Conservation (phyloP, 441 rosid species). For the Monsonia emarginata region DNA sequence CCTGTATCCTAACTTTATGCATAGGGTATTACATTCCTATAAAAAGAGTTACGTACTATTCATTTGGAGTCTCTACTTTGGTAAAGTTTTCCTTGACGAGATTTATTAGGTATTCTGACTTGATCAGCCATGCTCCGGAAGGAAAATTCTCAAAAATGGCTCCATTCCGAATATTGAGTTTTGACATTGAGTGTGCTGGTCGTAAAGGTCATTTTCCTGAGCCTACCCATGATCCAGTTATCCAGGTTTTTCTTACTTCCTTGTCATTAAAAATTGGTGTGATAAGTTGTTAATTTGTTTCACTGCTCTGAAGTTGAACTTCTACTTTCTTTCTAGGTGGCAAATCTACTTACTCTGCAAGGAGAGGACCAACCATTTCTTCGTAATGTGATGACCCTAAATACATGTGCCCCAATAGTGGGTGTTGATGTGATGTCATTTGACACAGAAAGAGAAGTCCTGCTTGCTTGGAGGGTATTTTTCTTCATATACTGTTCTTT, state of each 20-base stretch:
- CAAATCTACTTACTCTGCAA: conserved; percentile 86
- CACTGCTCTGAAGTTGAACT: conserved; percentile 15
- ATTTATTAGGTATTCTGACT: conserved; percentile 51
- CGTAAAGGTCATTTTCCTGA: conserved; percentile 99
- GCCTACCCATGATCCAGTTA: conserved; percentile 92
- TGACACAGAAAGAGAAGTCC: conserved; percentile 73
- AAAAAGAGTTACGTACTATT: conserved; percentile 13
- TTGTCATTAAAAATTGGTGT: neutral
- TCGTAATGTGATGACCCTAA: conserved; percentile 90
- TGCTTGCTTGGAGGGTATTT: conserved; percentile 93
- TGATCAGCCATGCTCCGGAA: conserved; percentile 81
- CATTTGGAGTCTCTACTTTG: conserved; percentile 4
- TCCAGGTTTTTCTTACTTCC: conserved; percentile 53
- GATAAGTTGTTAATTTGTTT: conserved; percentile 9
- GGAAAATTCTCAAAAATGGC: conserved; percentile 97
- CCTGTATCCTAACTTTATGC: conserved; percentile 62
- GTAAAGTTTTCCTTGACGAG: conserved; percentile 29
- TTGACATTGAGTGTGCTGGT: conserved; percentile 98
- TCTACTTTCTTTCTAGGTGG: conserved; percentile 49
- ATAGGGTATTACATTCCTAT: conserved; percentile 6
- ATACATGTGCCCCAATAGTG: conserved; percentile 81
- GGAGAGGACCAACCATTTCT: conserved; percentile 83
- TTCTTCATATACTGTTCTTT: conserved; percentile 7
- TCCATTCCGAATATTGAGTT: conserved; percentile 91
- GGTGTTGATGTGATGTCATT: conserved; percentile 94